A percentile compares a stretch with the other conserved stretches of the same genome.
phyloP scores from a whole-genome alignment of 352 stramenopile species.

The Phytophthora pini region DNA sequence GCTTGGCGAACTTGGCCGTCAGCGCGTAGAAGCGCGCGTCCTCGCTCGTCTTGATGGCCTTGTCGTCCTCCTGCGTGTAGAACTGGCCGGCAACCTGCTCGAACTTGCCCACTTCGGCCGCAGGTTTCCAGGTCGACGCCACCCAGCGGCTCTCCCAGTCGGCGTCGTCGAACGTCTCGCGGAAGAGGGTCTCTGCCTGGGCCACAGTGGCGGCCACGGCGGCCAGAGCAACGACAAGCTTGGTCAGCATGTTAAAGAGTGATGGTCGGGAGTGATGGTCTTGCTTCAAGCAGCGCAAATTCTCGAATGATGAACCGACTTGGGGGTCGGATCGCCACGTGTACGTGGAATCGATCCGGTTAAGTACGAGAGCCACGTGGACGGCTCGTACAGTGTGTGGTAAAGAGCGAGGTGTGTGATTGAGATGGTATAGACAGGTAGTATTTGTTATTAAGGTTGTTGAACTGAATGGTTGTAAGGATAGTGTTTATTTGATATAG shows the following conservation, averaged over 20 bases:
- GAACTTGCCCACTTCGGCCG: slow-evolving; percentile 95
- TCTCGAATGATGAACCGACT: slow-evolving; percentile 33
- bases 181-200: slow-evolving; percentile 86
- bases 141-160: slow-evolving; percentile 83
- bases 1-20: slow-evolving; percentile 90
- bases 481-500: neutral
- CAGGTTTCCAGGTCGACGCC: slow-evolving; percentile 95
- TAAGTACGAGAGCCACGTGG: slow-evolving; percentile 35
- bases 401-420: neutral
- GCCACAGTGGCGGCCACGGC: slow-evolving; percentile 59
- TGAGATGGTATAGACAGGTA: neutral
- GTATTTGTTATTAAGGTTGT: neutral
- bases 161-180: slow-evolving; percentile 94
- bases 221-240: slow-evolving; percentile 62
- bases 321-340: slow-evolving; percentile 37
- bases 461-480: neutral
- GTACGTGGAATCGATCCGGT: slow-evolving; percentile 4
- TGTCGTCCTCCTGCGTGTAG: slow-evolving; percentile 90
- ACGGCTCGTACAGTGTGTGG: slow-evolving; percentile 6
- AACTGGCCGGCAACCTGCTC: slow-evolving; percentile 93
- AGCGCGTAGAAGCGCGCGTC: slow-evolving; percentile 98
- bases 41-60: slow-evolving; percentile 95
- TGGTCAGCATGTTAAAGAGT: slow-evolving; percentile 64
- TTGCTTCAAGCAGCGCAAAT: slow-evolving; percentile 35
- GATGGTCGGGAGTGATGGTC: slow-evolving; percentile 16